These are phyloP conservation scores for Cystobasidium tubakii DNA, from an alignment of 768 basidiomycete genomes.

Conservation along the genomic window DNA sequence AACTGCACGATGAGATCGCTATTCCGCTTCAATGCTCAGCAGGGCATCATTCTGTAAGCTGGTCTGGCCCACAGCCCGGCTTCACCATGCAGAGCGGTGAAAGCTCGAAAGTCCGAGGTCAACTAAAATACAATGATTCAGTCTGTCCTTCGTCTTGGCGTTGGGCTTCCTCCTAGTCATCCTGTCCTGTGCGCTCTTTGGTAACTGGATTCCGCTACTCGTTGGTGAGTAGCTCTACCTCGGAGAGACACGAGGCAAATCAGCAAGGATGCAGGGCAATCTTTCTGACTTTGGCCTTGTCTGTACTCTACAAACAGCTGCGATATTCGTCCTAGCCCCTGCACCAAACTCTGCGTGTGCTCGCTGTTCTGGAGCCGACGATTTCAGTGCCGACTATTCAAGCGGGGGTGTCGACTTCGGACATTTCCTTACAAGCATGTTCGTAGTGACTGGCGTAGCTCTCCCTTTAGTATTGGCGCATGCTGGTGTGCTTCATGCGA, in stretches of 20 bases:
- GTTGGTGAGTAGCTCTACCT: constrained; percentile 92
- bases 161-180: constrained; percentile 97
- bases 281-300: neutral
- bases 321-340: constrained; percentile 91
- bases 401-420: constrained; percentile 68
- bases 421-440: constrained; percentile 80
- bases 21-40: constrained; percentile 34
- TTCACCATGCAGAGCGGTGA: neutral
- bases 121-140: neutral
- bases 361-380: constrained; percentile 78
- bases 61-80: neutral
- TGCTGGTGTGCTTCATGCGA: constrained; percentile 73
- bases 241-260: too few relatives aligned
- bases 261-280: neutral
- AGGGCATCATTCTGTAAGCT: constrained; percentile 34
- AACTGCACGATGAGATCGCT: constrained; percentile 10
- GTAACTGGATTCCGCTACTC: constrained; percentile 92
- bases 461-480: constrained; percentile 87
- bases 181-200: constrained; percentile 89
- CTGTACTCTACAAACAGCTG: constrained; percentile 57
- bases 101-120: too few relatives aligned
- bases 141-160: constrained; percentile 89
- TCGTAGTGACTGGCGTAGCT: constrained; percentile 89
- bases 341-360: constrained; percentile 89
- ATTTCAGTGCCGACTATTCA: constrained; percentile 68